Evolutionary conservation across 768 basidiomycete genomes (phyloP), one percentile per base, ranked within the genome.

Genomic region (Lyophyllum semitale): DNA sequence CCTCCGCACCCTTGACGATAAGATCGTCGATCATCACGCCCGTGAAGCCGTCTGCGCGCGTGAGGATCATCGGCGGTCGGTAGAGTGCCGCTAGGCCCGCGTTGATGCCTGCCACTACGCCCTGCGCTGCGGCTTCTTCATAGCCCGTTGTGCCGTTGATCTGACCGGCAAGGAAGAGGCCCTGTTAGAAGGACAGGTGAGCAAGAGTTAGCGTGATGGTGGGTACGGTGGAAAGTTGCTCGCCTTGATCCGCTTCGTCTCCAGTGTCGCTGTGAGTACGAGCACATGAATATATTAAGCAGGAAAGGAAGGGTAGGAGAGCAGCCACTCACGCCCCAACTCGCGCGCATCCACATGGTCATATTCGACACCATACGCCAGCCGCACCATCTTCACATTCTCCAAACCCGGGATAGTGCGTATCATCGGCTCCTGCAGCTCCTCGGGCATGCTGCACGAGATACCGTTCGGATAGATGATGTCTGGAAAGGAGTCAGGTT

Each of bases 141-240:
- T 96, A 96, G 4, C 94, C 94, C 1, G 94, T 96, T 1, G 94
- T 96, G 11, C 89, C 89, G 61, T 95, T 95, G 63, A 95, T 95
- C 68, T 95, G 93, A 3, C 93, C 93, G 0, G 92, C 91, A 20
- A 95, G 82, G 70, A 89, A 95, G 2, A 95, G 78, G 1, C 93
- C 93, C 83, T 89, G 55, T 1, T 38, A 59, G 8, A 26, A 13
- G 2, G 13, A 20, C 9, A 11, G 17, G 12, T 22, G 0, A 29
- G 1, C 15, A 5, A 1, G 25, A 15, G 7, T n/a, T 23, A 22
- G 12, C 6, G n/a, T 20, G 20, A 8, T 12, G 18, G 8, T 7
- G 4, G n/a, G 33, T 18, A 51, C n/a, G 18, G 42, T 11, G 37
- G 13, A 35, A 13, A 18, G 11, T n/a, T 3, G 51, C 57, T 18